These are phyloP conservation scores for Withania somnifera DNA, from an alignment of 305 asterid genomes.

Conservation along the genomic window DNA sequence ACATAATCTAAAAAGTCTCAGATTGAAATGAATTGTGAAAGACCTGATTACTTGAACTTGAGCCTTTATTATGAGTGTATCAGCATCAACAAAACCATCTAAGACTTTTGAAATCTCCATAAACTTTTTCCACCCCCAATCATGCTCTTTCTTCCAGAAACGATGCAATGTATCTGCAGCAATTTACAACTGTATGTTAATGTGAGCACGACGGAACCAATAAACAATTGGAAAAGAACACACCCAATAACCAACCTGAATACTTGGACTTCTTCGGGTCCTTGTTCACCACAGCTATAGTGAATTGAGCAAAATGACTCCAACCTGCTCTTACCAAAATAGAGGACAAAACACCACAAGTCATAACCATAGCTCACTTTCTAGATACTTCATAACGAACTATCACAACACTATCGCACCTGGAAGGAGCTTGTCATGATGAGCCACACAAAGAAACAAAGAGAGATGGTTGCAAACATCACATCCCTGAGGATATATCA, in stretches of 20 bases:
- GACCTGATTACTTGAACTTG: constrained; percentile 97
- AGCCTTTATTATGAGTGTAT: constrained; percentile 72
- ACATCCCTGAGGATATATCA: constrained; percentile 97
- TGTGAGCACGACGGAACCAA: neutral
- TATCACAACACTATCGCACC: constrained; percentile 29
- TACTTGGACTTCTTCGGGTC: constrained; percentile 93
- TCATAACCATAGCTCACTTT: neutral
- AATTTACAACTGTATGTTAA: constrained; percentile 8
- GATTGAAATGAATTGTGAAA: neutral
- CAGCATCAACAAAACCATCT: constrained; percentile 89
- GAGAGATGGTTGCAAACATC: constrained; percentile 97
- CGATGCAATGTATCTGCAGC: constrained; percentile 88
- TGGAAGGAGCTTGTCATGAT: constrained; percentile 98
- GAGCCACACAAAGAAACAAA: constrained; percentile 92
- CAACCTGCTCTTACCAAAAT: constrained; percentile 44
- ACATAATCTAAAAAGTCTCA: neutral
- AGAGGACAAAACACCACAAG: neutral
- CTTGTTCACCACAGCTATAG: constrained; percentile 92
- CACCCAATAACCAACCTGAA: constrained; percentile 46
- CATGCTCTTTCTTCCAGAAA: constrained; percentile 94
- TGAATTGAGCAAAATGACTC: constrained; percentile 97
- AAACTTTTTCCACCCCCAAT: constrained; percentile 99
- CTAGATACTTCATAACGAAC: neutral
- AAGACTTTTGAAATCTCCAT: constrained; percentile 88
- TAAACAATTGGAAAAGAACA: neutral